phyloP scores from a whole-genome alignment of 176 grass and related monocot genomes.

The Triticum turgidum region DNA sequence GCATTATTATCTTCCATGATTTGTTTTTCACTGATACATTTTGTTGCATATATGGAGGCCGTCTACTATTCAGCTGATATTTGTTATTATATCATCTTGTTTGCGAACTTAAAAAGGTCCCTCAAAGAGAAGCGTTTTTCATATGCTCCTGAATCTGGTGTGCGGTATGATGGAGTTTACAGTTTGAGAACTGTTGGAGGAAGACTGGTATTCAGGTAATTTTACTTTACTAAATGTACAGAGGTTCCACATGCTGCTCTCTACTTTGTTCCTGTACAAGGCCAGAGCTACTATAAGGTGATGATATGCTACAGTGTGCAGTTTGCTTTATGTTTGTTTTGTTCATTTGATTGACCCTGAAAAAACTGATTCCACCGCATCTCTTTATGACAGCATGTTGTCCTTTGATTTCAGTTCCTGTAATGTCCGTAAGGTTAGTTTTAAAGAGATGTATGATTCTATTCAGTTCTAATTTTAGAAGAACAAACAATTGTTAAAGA shows the following conservation, averaged over 20 bases:
- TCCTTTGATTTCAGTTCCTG: no score
- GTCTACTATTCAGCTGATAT: neutral
- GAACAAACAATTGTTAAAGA: no score
- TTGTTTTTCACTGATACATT: neutral
- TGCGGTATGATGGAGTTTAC: conserved; percentile 83
- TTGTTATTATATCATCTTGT: neutral
- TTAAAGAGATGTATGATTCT: no score
- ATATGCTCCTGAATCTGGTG: conserved; percentile 79
- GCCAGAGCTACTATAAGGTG: no score
- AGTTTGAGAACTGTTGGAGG: conserved; percentile 92
- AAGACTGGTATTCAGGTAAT: conserved; percentile 70
- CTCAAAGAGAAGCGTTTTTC: conserved; percentile 90
- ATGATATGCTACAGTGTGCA: no score
- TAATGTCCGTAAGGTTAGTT: no score
- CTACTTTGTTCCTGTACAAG: neutral
- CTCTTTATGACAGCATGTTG: no score
- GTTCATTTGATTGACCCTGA: no score
- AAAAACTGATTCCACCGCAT: no score
- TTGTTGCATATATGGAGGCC: neutral
- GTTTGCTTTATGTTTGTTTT: no score
- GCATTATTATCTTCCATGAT: neutral
- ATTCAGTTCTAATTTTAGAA: no score
- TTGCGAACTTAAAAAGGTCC: conserved; percentile 46
- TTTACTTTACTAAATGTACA: neutral
- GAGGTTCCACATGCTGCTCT: neutral